Percentiles rank a stretch among this genome's conserved stretches.
These are phyloP conservation scores for Cucumis cinereus DNA, from an alignment of 306 rosid species.

Conservation along the genomic window DNA sequence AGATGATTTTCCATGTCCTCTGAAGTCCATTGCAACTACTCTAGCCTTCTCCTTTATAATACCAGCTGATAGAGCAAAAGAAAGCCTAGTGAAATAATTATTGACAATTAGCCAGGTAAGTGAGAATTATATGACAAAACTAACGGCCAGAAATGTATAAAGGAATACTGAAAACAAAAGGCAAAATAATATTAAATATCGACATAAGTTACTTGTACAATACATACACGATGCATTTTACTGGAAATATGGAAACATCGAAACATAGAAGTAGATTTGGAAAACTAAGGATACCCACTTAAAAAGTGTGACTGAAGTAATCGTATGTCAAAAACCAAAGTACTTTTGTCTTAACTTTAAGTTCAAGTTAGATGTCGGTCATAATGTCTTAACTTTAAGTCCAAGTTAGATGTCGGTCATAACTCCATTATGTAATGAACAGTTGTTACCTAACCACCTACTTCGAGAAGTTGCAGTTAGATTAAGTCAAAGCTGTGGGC, in stretches of 20 bases:
- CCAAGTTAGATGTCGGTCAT: background rate
- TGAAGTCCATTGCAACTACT: constrained; percentile 82
- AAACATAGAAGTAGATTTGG: background rate
- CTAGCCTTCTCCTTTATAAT: constrained; percentile 73
- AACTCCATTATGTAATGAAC: background rate
- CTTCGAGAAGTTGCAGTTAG: background rate
- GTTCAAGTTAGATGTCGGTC: background rate
- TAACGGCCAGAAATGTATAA: background rate
- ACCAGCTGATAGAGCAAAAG: constrained; percentile 66
- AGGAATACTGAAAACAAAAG: background rate
- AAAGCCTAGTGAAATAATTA: constrained; percentile 45
- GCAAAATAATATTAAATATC: background rate
- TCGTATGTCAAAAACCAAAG: background rate
- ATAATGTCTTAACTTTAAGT: background rate
- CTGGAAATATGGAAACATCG: background rate
- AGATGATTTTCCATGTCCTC: constrained; percentile 88
- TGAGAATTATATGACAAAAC: background rate
- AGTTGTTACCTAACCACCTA: background rate
- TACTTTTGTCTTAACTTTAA: background rate
- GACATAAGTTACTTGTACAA: background rate
- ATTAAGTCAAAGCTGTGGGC: background rate
- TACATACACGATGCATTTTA: background rate
- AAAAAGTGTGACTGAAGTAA: background rate
- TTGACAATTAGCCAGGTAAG: constrained; percentile 7
- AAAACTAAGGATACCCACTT: background rate